phyloP scores from a whole-genome alignment of 148 eudicot genomes.

The Rhododendron simsii region DNA sequence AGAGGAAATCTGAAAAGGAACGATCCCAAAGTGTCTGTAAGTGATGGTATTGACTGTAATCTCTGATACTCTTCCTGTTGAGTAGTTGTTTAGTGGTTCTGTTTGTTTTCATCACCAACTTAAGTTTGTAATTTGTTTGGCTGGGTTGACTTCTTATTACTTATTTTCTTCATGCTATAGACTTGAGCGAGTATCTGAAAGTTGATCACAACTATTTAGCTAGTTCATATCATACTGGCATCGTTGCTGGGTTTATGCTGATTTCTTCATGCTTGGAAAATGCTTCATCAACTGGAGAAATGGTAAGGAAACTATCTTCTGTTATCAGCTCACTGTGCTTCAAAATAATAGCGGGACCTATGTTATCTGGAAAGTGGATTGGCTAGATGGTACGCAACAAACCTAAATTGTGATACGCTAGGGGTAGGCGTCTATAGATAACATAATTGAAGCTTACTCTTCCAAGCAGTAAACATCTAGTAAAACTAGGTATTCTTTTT shows the following conservation, averaged over 20 bases:
- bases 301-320: slow-evolving; percentile 34
- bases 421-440: neutral
- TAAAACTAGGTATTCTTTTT: neutral
- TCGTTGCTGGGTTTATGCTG: slow-evolving; percentile 72
- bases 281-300: slow-evolving; percentile 39
- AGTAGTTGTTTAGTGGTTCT: neutral
- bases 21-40: slow-evolving; percentile 25
- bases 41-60: slow-evolving; percentile 34
- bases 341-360: neutral
- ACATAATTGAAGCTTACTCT: neutral
- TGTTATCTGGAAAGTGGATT: neutral
- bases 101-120: neutral
- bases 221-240: slow-evolving; percentile 83
- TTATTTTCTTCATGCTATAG: slow-evolving; percentile 30
- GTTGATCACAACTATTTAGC: slow-evolving; percentile 76
- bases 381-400: neutral
- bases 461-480: neutral
- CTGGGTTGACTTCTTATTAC: slow-evolving; percentile 12
- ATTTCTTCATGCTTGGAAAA: slow-evolving; percentile 55
- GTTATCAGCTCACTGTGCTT: neutral
- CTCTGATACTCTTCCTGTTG: slow-evolving; percentile 2
- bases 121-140: neutral
- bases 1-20: slow-evolving; percentile 44
- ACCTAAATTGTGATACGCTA: neutral
- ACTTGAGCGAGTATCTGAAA: slow-evolving; percentile 27